Percentiles rank a stretch among this genome's conserved stretches.
Conservation (phyloP, 2,329 filamentous ascomycete species). For the Boeremia lycopersici region DNA sequence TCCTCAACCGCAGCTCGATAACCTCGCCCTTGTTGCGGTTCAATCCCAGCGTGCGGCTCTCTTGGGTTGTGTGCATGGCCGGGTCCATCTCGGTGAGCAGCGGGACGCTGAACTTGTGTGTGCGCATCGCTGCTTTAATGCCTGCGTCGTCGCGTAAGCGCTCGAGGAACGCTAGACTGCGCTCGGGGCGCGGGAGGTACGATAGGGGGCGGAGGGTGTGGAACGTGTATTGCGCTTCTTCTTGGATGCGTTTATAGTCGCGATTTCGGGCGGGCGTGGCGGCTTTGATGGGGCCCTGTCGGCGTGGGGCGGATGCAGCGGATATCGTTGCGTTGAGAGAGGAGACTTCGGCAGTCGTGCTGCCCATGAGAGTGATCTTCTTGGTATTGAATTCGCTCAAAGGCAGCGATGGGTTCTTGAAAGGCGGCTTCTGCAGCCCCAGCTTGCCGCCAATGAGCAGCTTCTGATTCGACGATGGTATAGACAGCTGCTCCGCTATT, state of each 20-base stretch:
- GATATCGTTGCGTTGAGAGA: conserved; percentile 53
- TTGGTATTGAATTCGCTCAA: conserved; percentile 59
- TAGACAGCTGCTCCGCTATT: conserved; percentile 62
- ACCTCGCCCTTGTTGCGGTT: conserved; percentile 89
- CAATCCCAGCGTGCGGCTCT: conserved; percentile 81
- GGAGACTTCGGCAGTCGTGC: conserved; percentile 65
- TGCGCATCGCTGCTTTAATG: conserved; percentile 81
- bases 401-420: conserved; percentile 62
- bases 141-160: conserved; percentile 82
- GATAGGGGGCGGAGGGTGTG: conserved; percentile 74
- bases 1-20: conserved; percentile 88
- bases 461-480: conserved; percentile 70
- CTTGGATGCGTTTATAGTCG: conserved; percentile 57
- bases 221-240: conserved; percentile 80
- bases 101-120: conserved; percentile 82
- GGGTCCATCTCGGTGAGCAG: conserved; percentile 97
- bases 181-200: conserved; percentile 76
- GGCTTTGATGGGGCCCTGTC: conserved; percentile 49
- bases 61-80: conserved; percentile 77
- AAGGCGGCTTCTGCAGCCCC: conserved; percentile 68
- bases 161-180: conserved; percentile 73
- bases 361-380: conserved; percentile 70
- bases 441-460: conserved; percentile 68
- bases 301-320: conserved; percentile 49
- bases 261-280: conserved; percentile 48